Evolutionary conservation across 345 rosid species (phyloP).

Genomic region (Punica granatum): DNA sequence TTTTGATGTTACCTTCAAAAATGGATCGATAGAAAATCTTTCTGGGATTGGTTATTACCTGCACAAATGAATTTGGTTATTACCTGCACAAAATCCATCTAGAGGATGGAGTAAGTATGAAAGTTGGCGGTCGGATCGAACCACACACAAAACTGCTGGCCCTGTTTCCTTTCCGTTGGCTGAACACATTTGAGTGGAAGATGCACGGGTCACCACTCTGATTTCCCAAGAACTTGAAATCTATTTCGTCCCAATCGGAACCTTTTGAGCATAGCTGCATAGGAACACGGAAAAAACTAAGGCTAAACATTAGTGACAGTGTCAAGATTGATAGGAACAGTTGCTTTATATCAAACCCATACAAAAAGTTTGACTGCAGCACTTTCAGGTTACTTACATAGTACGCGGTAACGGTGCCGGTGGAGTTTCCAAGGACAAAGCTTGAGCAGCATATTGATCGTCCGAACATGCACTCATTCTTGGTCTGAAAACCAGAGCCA

Average conservation of each 20-base stretch:
- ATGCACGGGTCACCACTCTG: constrained; percentile 60
- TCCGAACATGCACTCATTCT: constrained; percentile 47
- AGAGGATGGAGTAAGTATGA: constrained; percentile 48
- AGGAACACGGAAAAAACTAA: not conserved
- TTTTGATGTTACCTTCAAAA: no score
- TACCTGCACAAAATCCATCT: constrained; percentile 15
- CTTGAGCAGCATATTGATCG: constrained; percentile 45
- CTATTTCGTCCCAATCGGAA: constrained; percentile 61
- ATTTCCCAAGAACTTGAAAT: constrained; percentile 57
- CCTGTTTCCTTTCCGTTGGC: constrained; percentile 50
- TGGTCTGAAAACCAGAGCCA: constrained; percentile 57
- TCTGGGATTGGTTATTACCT: no score
- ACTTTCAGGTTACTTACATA: constrained; percentile 22
- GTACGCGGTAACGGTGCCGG: no score
- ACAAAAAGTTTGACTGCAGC: not conserved
- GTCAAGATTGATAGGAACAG: no score
- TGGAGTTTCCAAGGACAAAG: constrained; percentile 57
- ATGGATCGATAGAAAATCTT: no score
- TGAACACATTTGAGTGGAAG: constrained; percentile 50
- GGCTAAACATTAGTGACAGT: not conserved
- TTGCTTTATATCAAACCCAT: no score
- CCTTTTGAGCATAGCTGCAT: constrained; percentile 49
- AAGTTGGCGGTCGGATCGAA: constrained; percentile 51
- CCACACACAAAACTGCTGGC: constrained; percentile 66
- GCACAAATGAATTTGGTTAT: no score